Percentiles rank a stretch among this genome's conserved stretches.
Conservation (phyloP, 805 yeast genomes). For the Nakazawaea wyomingensis region DNA sequence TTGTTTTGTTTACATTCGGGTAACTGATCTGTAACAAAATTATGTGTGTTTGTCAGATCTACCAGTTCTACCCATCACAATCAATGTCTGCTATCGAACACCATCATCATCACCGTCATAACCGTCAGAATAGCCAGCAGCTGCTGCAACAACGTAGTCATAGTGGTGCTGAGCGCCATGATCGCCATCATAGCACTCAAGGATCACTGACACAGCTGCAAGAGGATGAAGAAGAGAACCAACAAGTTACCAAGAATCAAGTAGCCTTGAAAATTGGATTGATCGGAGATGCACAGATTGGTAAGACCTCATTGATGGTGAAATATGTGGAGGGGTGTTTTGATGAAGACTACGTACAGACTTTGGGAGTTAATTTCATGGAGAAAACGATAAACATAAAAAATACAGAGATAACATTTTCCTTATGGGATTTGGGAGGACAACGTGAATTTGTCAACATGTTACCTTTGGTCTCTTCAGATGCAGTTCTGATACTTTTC, state of each 20-base stretch:
- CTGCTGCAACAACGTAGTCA: neutral
- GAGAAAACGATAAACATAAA: constrained; percentile 82
- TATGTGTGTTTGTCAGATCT: neutral
- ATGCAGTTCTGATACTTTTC: constrained; percentile 86
- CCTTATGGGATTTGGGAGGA: constrained; percentile 96
- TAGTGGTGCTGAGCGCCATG: constrained; percentile 5
- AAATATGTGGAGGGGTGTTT: constrained; percentile 94
- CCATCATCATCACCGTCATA: neutral
- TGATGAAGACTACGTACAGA: constrained; percentile 88
- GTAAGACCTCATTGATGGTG: constrained; percentile 94
- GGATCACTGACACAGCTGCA: neutral
- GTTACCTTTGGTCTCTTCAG: constrained; percentile 89
- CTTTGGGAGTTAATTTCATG: constrained; percentile 93
- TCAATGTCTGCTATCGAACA: neutral
- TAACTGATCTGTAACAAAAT: no score
- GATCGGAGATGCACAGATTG: constrained; percentile 93
- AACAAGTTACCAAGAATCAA: constrained; percentile 22
- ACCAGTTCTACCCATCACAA: neutral
- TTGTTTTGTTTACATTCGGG: no score
- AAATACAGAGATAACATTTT: constrained; percentile 82
- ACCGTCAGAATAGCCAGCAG: neutral
- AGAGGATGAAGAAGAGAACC: constrained; percentile 2
- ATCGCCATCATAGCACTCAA: constrained; percentile 5
- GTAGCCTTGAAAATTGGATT: constrained; percentile 84
- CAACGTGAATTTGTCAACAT: constrained; percentile 91